Percentiles rank a stretch among this genome's conserved stretches.
Conservation (phyloP, 2,329 filamentous ascomycete genomes). For the Byssothecium circinans region DNA sequence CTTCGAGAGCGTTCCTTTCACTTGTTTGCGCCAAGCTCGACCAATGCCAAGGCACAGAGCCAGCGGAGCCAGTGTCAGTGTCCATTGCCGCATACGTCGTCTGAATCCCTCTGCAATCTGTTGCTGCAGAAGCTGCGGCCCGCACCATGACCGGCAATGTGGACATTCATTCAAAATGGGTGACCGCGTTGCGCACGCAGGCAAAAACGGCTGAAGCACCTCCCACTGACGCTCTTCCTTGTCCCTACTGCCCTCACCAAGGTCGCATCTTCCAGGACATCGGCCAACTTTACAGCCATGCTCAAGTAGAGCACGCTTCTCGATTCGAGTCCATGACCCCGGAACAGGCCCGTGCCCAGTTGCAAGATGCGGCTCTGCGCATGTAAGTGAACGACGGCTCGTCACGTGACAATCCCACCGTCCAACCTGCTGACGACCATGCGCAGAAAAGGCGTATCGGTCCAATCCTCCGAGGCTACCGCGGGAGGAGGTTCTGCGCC, state of each 20-base stretch:
- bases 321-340: conserved; percentile 22
- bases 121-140: conserved; percentile 4
- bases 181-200: conserved; percentile 31
- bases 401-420: conserved; percentile 1
- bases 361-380: conserved; percentile 28
- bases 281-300: conserved; percentile 31
- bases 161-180: conserved; percentile 29
- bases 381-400: conserved; percentile 20
- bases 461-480: conserved; percentile 30
- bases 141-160: conserved; percentile 24
- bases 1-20: conserved; percentile 4
- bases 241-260: conserved; percentile 33
- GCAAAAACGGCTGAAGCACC: conserved; percentile 25
- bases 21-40: conserved; percentile 1
- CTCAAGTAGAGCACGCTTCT: conserved; percentile 27
- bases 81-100: conserved; percentile 7
- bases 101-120: conserved; percentile 3
- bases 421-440: conserved; percentile 10
- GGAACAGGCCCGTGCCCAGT: conserved; percentile 22
- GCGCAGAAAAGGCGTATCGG: conserved; percentile 19
- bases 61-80: conserved; percentile 9
- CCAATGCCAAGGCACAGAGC: conserved; percentile 1
- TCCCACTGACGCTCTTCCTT: conserved; percentile 22
- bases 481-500: conserved; percentile 30
- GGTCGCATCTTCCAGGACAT: conserved; percentile 33